Base-by-base conservation (phyloP, 225 moss, liverwort and hornwort genomes). In the Physcomitrium patens region DNA sequence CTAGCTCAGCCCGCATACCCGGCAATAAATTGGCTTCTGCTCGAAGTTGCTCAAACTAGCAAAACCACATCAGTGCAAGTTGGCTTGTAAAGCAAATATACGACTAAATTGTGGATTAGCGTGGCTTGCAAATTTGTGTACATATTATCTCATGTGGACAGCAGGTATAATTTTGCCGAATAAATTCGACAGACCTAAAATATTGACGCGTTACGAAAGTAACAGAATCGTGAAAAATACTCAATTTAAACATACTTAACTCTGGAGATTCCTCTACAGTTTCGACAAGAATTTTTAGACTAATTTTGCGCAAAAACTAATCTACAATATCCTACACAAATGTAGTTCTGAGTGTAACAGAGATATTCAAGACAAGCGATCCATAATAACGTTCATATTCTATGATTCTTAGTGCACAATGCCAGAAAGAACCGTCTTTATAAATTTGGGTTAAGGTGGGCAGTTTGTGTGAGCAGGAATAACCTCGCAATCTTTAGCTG, bases 1-100 rank as follows among this genome's bases (percentile, higher is more conserved):
- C 99, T 78, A 99, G 88, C 74, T 99, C 99, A 75, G 95, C 93
- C 68, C 91, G 91, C 83, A 99, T 89, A 63, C 93, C 95, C 48
- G 93, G 93, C 74, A 99, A 76, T 71, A 85, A 79, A 66, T 64
- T 86, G 67, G 90, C 89, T 89, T 95, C 99, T 44, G 93, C 76
- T 69, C 93, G 89, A 16, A 90, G 79, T 24, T 79, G 70, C 77
- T 99, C 95, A 86, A 91, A 88, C 97, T 99, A 87, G 53, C 64
- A 64, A 81, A 69, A 53, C 13, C 62, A 84, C 24, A 75, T 22
- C 64, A 24, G 23, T 37, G 37, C 56, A 78, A 41, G 20, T 84
- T 68, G 78, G 50, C 41, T 76, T 16, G 57, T 23, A 56, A 13
- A 70, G 43, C 56, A 60, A 60, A 62, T 37, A 63, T 20, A 66